Percentiles rank a stretch among this genome's conserved stretches.
phyloP scores from a whole-genome alignment of 495 filamentous ascomycete species.

The Jackrogersella minutella region DNA sequence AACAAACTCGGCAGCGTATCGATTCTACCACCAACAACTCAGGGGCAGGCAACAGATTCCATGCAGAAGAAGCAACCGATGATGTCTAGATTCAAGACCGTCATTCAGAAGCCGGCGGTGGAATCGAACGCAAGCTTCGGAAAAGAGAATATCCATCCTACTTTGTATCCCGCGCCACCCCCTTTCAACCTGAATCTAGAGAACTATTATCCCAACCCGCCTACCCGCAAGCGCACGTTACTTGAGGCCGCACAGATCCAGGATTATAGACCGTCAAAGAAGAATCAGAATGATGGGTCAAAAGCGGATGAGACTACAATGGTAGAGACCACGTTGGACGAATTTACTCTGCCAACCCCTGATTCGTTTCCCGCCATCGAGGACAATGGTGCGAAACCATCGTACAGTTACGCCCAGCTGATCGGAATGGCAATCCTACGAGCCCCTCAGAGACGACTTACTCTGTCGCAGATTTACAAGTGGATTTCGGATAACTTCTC shows the following conservation, averaged over 20 bases:
- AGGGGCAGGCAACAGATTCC: slow-evolving; percentile 80
- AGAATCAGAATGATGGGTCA: too few species aligned
- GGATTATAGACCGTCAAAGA: slow-evolving; percentile 73
- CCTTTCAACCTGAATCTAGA: slow-evolving; percentile 60
- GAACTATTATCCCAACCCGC: slow-evolving; percentile 63
- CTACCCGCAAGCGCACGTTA: slow-evolving; percentile 69
- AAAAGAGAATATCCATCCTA: slow-evolving; percentile 72
- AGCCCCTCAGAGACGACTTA: slow-evolving; percentile 82
- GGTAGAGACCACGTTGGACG: slow-evolving; percentile 59
- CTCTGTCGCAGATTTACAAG: slow-evolving; percentile 97
- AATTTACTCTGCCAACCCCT: slow-evolving; percentile 69
- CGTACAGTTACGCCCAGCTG: slow-evolving; percentile 90
- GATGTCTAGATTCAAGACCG: slow-evolving; percentile 66
- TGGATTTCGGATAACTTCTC: slow-evolving; percentile 96
- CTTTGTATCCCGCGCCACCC: slow-evolving; percentile 59
- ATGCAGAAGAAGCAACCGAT: slow-evolving; percentile 76
- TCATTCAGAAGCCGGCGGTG: slow-evolving; percentile 71
- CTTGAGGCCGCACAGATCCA: slow-evolving; percentile 78
- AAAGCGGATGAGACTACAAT: too few species aligned
- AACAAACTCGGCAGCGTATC: slow-evolving; percentile 65
- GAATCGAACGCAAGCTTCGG: slow-evolving; percentile 66
- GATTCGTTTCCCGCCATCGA: slow-evolving; percentile 79
- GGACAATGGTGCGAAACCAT: slow-evolving; percentile 89
- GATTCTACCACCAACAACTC: slow-evolving; percentile 74
- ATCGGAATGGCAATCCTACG: slow-evolving; percentile 97